phyloP scores from a whole-genome alignment of 139 green algal species.

The Chlamydomonas incerta region DNA sequence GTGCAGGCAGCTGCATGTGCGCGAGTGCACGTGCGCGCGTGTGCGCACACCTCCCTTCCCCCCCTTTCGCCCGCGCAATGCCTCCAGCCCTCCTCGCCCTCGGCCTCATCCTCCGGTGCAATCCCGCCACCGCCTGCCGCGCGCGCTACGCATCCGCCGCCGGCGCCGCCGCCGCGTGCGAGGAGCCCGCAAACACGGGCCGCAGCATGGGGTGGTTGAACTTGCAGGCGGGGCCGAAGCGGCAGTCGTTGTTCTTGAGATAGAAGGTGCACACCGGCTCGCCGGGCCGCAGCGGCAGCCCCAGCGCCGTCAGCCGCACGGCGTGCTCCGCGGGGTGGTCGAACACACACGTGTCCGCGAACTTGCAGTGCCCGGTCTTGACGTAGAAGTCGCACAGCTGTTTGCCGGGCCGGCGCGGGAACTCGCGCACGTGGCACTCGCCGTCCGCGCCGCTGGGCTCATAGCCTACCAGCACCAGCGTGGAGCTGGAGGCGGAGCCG shows the following conservation, averaged over 20 bases:
- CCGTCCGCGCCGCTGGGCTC: constrained; percentile 46
- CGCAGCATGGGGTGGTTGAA: constrained; percentile 90
- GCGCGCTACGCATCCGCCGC: too few relatives aligned
- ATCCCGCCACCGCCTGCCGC: too few relatives aligned
- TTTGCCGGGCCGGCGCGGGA: constrained; percentile 76
- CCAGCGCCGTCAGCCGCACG: constrained; percentile 71
- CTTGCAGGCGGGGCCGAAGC: constrained; percentile 92
- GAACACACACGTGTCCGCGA: constrained; percentile 85
- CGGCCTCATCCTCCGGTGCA: too few relatives aligned
- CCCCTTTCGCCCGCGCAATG: too few relatives aligned
- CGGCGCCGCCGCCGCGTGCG: background rate
- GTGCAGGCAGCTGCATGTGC: too few relatives aligned
- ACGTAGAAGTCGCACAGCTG: constrained; percentile 90
- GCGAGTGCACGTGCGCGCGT: too few relatives aligned
- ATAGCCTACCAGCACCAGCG: constrained; percentile 62
- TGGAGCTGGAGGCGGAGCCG: background rate
- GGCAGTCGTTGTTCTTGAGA: constrained; percentile 85
- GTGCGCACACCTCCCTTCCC: too few relatives aligned
- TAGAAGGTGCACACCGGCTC: constrained; percentile 89
- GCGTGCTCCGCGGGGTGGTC: constrained; percentile 85
- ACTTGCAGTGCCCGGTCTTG: constrained; percentile 93
- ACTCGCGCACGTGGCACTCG: constrained; percentile 44
- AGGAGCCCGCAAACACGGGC: constrained; percentile 66
- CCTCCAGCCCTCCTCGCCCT: too few relatives aligned
- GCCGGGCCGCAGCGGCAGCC: constrained; percentile 77